Evolutionary conservation across 768 basidiomycete genomes (phyloP), one percentile per base, ranked within the genome.

Genomic region (Leccinum ochraceum): DNA sequence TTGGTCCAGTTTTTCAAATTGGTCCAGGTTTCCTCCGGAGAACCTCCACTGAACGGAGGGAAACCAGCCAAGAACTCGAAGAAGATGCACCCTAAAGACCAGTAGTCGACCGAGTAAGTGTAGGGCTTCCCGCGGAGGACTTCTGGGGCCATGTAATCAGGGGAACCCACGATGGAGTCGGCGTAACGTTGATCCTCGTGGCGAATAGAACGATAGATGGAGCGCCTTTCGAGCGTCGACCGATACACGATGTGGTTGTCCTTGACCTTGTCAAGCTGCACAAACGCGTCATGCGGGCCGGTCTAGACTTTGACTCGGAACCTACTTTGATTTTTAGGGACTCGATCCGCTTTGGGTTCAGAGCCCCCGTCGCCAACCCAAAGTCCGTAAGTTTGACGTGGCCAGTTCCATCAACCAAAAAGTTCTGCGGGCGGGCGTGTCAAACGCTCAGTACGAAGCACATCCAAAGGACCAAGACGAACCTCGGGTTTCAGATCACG

Each of bases 311-410:
- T 6, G 10, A 58, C 13, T 6, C 51, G 26, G 16, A 11, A 66
- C 77, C 17, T 61, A 93, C 94, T 83, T 94, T 97, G 70, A 94
- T 82, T 78, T 92, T 96, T 59, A 98, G 79, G 0, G 93, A 95
- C 71, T 98, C 96, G 64, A 99, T 98, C 59, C 92, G 87, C 62
- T 85, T 89, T 3, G 97, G 96, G 74, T 95, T 98, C 54, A 99
- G 79, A 4, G 95, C 94, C 20, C 97, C 97, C 1, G 97, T 97
- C 1, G 97, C 97, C 10, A 99, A 82, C 30, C 97, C 97, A 73
- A 99, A 99, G 75, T 99, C 97, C 5, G 97, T 95, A 46, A 97
- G 78, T 73, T 98, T 99, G 72, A 99, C 96, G 70, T 99, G 97
- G 2, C 97, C 97, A 8, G 90, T 88, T 11, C 91, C 84, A 70